Evolutionary conservation across 345 rosid genomes (phyloP).

Genomic region (Moringa oleifera): DNA sequence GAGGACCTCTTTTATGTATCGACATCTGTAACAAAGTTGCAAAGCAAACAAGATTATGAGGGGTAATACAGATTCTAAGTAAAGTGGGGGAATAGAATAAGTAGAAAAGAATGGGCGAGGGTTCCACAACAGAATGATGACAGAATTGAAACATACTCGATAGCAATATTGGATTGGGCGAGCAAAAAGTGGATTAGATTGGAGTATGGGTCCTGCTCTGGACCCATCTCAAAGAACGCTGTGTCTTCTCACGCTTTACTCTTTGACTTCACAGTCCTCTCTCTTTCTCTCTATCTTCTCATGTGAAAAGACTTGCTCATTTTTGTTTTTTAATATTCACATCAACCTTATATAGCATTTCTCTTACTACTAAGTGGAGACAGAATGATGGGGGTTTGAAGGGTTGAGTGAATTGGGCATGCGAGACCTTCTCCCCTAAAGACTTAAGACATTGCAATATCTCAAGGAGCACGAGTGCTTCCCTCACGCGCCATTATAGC

Average conservation of each 20-base stretch:
- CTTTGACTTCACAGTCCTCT: constrained; percentile 30
- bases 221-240: constrained; percentile 18
- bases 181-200: not conserved
- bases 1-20: not conserved
- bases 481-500: not conserved
- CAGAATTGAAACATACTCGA: constrained; percentile 49
- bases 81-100: not conserved
- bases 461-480: constrained; percentile 1
- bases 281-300: no score
- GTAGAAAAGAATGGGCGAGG: constrained; percentile 19
- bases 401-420: constrained; percentile 32
- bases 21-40: no score
- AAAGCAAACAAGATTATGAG: not conserved
- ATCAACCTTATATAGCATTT: constrained; percentile 1
- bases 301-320: not conserved
- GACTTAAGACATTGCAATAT: constrained; percentile 24
- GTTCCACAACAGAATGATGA: constrained; percentile 62
- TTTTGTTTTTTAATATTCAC: constrained; percentile 7
- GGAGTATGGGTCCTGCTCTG: not conserved
- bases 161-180: constrained; percentile 10
- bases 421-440: constrained; percentile 27
- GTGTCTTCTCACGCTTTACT: constrained; percentile 7
- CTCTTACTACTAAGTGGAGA: constrained; percentile 38
- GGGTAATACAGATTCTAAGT: no score
- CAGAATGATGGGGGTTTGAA: constrained; percentile 51